phyloP scores from a whole-genome alignment of 2,329 filamentous ascomycete genomes.

The Orbilia blumenaviensis region DNA sequence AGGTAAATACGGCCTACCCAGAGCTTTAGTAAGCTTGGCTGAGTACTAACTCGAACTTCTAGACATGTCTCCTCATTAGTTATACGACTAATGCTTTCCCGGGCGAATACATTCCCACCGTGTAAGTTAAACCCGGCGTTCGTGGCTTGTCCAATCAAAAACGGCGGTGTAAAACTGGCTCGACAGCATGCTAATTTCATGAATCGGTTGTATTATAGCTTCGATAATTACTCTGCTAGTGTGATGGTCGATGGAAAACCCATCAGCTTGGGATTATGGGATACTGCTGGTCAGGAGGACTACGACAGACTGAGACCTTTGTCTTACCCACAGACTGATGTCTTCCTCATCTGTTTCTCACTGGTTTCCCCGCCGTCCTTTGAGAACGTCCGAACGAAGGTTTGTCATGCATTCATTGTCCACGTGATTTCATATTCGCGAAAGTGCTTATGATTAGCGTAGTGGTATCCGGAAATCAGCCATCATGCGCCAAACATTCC shows the following conservation, averaged over 20 bases:
- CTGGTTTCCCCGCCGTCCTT: slow-evolving; percentile 98
- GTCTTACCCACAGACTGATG: slow-evolving; percentile 98
- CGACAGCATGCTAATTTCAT: background rate
- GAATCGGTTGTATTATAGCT: slow-evolving; percentile 35
- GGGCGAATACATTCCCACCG: slow-evolving; percentile 99
- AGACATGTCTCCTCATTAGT: slow-evolving; percentile 99
- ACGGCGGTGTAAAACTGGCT: background rate
- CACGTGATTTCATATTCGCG: background rate
- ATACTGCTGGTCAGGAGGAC: slow-evolving; percentile 99
- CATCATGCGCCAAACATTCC: slow-evolving; percentile 99
- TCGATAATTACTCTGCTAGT: slow-evolving; percentile 91
- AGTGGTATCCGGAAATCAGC: slow-evolving; percentile 99
- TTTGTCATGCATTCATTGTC: slow-evolving; percentile 63
- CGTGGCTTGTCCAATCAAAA: background rate
- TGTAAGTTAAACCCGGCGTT: slow-evolving; percentile 69
- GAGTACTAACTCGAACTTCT: slow-evolving; percentile 58
- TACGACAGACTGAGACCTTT: slow-evolving; percentile 99
- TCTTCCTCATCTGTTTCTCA: slow-evolving; percentile 99
- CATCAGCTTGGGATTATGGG: slow-evolving; percentile 98
- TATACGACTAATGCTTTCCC: slow-evolving; percentile 99
- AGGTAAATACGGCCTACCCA: slow-evolving; percentile 70
- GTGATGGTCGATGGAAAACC: slow-evolving; percentile 99
- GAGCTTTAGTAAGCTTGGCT: slow-evolving; percentile 54
- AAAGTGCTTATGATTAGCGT: slow-evolving; percentile 64
- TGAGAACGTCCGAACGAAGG: slow-evolving; percentile 99